A percentile compares a stretch with the other conserved stretches of the same genome.
phyloP scores from a whole-genome alignment of 202 grass and related monocot species.

The Cymbopogon flexuosus region DNA sequence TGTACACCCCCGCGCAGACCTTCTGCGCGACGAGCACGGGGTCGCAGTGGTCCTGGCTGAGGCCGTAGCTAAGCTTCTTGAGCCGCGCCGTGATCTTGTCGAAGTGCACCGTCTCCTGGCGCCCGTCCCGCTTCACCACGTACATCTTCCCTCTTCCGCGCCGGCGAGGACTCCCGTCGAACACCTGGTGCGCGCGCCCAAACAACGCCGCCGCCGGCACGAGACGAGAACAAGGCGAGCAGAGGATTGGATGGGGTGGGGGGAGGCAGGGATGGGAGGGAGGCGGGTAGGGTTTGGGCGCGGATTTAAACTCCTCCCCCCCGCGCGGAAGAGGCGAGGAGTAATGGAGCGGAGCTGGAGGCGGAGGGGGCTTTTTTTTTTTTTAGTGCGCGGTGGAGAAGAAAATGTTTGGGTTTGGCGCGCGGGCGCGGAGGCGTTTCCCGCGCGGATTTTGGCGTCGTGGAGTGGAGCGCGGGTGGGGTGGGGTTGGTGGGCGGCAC shows the following conservation, averaged over 20 bases:
- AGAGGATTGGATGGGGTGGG: neutral
- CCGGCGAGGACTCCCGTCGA: conserved; percentile 47
- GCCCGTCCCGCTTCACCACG: conserved; percentile 90
- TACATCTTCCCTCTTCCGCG: conserved; percentile 48
- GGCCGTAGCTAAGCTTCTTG: conserved; percentile 93
- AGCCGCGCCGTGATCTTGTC: conserved; percentile 98
- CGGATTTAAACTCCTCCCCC: conserved; percentile 43
- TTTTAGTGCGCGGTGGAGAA: neutral
- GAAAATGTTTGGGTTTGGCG: conserved; percentile 27
- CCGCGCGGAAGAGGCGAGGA: conserved; percentile 20
- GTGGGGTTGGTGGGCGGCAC: neutral
- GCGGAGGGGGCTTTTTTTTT: neutral
- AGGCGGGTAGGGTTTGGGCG: conserved; percentile 39
- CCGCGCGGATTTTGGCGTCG: conserved; percentile 46
- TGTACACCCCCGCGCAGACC: conserved; percentile 89
- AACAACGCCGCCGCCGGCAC: neutral
- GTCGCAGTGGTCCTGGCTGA: conserved; percentile 98
- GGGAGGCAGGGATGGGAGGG: neutral
- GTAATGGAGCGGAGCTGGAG: neutral
- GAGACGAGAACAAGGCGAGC: neutral
- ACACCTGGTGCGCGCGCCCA: conserved; percentile 20
- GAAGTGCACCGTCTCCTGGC: conserved; percentile 90
- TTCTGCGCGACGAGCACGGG: conserved; percentile 90
- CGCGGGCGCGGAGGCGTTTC: conserved; percentile 27
- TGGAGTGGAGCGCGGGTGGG: neutral